Conservation (phyloP, 352 stramenopile genomes). For the Pythium dissimile region DNA sequence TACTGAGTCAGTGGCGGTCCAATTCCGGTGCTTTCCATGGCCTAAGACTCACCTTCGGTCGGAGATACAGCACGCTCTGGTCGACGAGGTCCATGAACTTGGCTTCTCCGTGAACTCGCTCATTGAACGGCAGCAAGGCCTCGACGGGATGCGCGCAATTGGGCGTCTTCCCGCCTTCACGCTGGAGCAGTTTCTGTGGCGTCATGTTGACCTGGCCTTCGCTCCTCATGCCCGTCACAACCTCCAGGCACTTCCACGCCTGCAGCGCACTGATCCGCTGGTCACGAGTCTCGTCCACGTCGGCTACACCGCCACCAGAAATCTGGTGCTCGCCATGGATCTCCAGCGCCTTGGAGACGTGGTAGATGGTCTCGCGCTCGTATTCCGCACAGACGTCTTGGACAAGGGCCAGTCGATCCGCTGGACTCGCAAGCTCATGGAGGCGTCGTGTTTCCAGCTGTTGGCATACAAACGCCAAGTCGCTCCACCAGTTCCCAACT, state of each 20-base stretch:
- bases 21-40: no score
- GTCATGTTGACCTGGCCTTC: constrained; percentile 31
- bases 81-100: constrained; percentile 71
- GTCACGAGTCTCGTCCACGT: constrained; percentile 2
- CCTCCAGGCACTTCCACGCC: constrained; percentile 68
- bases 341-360: constrained; percentile 33
- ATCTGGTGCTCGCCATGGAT: no score
- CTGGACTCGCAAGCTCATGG: not conserved
- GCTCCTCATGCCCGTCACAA: constrained; percentile 32
- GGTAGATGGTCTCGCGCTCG: constrained; percentile 23
- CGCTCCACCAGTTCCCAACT: constrained; percentile 70
- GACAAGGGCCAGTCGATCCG: constrained; percentile 42
- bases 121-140: constrained; percentile 58
- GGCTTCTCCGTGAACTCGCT: constrained; percentile 45
- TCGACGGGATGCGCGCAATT: constrained; percentile 56
- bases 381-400: constrained; percentile 39
- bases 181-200: constrained; percentile 40
- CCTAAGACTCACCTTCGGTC: constrained; percentile 46
- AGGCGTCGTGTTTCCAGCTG: constrained; percentile 24
- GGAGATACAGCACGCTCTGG: constrained; percentile 41
- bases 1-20: no score
- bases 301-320: no score
- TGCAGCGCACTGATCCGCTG: constrained; percentile 45
- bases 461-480: constrained; percentile 45
- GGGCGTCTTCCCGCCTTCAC: constrained; percentile 29